Base-by-base conservation (phyloP, 2,329 filamentous ascomycete species). In the Alternaria rosae region DNA sequence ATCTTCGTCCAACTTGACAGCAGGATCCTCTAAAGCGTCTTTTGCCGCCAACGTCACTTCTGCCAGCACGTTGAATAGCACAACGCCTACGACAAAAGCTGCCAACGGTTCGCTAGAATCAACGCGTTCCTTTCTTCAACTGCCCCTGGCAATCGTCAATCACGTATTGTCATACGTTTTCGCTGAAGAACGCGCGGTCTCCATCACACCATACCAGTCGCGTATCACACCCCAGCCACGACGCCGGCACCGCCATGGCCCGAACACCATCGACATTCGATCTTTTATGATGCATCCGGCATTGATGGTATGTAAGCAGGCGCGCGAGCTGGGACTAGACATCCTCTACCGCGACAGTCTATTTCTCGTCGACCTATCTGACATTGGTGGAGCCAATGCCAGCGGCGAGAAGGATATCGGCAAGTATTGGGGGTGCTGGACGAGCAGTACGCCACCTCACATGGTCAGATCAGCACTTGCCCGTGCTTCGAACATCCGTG, bases 361-460 rank as follows among this genome's bases (percentile, higher is more conserved):
- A 7, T 73, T 75, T 42, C 56, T 70, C 7, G 66, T 75, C 35
- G 69, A 75, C 17, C 50, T 75, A 4, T 64, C 68, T 28, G 70
- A 72, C 32, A 54, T 69, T 11, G 66, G 59, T 8, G 62, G 58
- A 15, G 61, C 64, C 63, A 3, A 54, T 43, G 5, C 23, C 61
- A 13, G 60, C 56, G 41, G 8, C n/a, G 66, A 64, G 28, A 70
- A 44, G 20, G 58, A 72, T 8, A 12, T 65, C 1, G 67, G 64
- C 30, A 64, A 59, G 41, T 57, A 69, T 11, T 64, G 69, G 43
- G 64, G 64, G 30, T 72, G 70, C 48, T 75, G 72, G 72, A 59
- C 66, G 23, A 43, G 32, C 12, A 56, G 58, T 7, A 61, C 65
- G 1, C 50, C 59, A 13, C 72, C 72, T 5, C 54, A 61, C 7